Percentiles rank a stretch among this genome's conserved stretches.
Conservation (phyloP, 2,329 filamentous ascomycete genomes). For the Fusarium falciforme region DNA sequence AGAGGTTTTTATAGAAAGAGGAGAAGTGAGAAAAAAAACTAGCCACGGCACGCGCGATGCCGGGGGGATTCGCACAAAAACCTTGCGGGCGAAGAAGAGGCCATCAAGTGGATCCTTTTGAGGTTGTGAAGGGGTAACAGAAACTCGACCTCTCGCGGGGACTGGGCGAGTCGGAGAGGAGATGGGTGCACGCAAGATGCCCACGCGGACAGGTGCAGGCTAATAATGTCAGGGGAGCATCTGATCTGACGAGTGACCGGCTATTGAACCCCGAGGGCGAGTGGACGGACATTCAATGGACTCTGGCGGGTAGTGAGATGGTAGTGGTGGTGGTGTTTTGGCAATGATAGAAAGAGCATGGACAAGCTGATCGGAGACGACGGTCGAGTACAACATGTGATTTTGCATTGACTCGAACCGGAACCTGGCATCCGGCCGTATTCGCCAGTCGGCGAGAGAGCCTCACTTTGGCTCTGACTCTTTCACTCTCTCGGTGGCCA, state of each 20-base stretch:
- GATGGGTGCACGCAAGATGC: conserved; percentile 26
- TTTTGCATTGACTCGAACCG: conserved; percentile 1
- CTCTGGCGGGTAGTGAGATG: neutral
- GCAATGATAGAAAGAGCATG: neutral
- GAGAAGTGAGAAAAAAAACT: conserved; percentile 24
- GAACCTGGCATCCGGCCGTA: neutral
- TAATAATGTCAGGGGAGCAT: conserved; percentile 4
- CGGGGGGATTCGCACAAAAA: conserved; percentile 30
- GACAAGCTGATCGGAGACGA: neutral
- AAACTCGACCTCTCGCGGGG: conserved; percentile 42
- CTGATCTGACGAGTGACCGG: neutral
- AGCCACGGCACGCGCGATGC: conserved; percentile 23
- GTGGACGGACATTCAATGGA: neutral
- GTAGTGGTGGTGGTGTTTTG: conserved; percentile 21
- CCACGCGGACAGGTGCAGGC: conserved; percentile 16
- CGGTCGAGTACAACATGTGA: neutral
- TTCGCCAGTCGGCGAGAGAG: neutral
- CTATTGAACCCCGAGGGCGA: neutral
- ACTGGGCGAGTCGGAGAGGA: conserved; percentile 40
- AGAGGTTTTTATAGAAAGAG: neutral
- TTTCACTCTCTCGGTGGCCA: neutral
- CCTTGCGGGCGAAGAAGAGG: conserved; percentile 38
- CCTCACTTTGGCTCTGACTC: neutral
- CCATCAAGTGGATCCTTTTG: conserved; percentile 45
- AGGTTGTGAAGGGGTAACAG: conserved; percentile 47